Percentiles rank a stretch among this genome's conserved stretches.
These are phyloP conservation scores for Colletotrichum eremochloae DNA, from an alignment of 2,329 filamentous ascomycete genomes.

Conservation along the genomic window DNA sequence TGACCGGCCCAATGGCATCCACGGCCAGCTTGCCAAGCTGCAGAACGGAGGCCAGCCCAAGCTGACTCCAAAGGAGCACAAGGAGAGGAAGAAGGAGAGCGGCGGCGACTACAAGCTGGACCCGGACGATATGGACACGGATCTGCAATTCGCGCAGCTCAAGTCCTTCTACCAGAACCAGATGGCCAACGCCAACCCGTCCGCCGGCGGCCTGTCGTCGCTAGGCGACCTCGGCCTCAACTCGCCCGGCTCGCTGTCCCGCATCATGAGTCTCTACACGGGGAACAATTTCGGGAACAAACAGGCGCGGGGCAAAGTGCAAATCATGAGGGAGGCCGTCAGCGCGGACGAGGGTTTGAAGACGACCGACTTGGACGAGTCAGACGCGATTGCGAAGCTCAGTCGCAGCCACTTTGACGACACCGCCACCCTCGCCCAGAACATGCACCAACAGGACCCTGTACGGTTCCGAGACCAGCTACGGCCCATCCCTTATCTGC, in stretches of 20 bases:
- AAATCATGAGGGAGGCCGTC: slow-evolving; percentile 81
- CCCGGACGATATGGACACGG: slow-evolving; percentile 68
- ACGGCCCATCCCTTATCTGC: slow-evolving; percentile 83
- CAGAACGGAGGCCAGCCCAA: slow-evolving; percentile 70
- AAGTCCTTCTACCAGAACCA: slow-evolving; percentile 87
- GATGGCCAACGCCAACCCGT: slow-evolving; percentile 72
- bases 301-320: slow-evolving; percentile 73
- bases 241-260: slow-evolving; percentile 84
- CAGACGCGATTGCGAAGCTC: slow-evolving; percentile 70
- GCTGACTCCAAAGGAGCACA: slow-evolving; percentile 64
- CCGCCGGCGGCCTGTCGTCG: slow-evolving; percentile 61
- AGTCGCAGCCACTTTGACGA: slow-evolving; percentile 72
- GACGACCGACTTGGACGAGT: slow-evolving; percentile 72
- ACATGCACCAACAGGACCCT: slow-evolving; percentile 63
- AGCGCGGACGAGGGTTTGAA: slow-evolving; percentile 79
- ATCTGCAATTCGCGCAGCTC: slow-evolving; percentile 80
- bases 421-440: slow-evolving; percentile 66
- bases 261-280: slow-evolving; percentile 94
- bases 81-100: slow-evolving; percentile 64
- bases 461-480: slow-evolving; percentile 79
- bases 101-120: slow-evolving; percentile 59
- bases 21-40: slow-evolving; percentile 81
- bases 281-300: slow-evolving; percentile 73
- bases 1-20: slow-evolving; percentile 88
- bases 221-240: slow-evolving; percentile 70